Conservation (phyloP, 305 asterid genomes). For the Fraxinus velutina region DNA sequence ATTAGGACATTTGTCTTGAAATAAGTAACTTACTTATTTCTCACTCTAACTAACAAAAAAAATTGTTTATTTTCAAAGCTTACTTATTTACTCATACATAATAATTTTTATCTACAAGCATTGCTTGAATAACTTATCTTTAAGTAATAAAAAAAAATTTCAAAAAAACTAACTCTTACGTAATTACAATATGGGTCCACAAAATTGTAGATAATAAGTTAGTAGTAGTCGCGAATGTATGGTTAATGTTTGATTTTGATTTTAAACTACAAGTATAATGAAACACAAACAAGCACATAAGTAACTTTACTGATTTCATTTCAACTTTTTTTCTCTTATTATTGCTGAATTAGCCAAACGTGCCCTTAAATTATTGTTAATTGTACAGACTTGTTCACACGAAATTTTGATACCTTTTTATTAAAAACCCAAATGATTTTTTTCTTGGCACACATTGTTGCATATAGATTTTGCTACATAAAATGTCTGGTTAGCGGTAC, state of each 20-base stretch:
- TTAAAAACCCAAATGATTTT: neutral
- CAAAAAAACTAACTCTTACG: neutral
- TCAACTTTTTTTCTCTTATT: neutral
- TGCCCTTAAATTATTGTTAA: neutral
- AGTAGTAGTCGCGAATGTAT: neutral
- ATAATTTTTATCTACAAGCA: neutral
- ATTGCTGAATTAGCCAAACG: neutral
- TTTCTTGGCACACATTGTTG: neutral
- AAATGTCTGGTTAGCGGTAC: conserved; percentile 40
- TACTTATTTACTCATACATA: neutral
- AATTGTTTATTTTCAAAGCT: neutral
- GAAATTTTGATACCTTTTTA: neutral
- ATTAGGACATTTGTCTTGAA: neutral
- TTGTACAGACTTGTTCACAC: neutral
- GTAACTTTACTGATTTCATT: neutral
- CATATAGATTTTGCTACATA: neutral
- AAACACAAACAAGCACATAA: neutral
- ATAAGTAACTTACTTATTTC: neutral
- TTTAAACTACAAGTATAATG: neutral
- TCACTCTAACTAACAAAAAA: neutral
- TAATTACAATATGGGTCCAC: neutral
- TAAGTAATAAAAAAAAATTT: neutral
- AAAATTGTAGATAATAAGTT: neutral
- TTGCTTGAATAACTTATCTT: neutral
- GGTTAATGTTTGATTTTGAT: neutral